phyloP scores from a whole-genome alignment of 176 grass and related monocot species.

The Alloteropsis semialata region DNA sequence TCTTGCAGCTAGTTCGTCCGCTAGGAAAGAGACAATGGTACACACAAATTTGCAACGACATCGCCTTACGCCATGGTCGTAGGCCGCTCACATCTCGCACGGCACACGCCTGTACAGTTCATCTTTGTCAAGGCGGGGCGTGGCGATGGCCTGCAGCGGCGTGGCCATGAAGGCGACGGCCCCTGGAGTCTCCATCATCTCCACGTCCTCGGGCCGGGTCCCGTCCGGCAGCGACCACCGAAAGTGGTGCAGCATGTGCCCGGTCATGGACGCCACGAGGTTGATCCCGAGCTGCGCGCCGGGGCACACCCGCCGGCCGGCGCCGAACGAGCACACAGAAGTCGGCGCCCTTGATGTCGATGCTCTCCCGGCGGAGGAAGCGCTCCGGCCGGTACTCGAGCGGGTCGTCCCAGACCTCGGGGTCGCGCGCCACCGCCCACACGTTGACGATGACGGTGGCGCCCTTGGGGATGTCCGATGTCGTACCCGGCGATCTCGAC shows the following conservation, averaged over 20 bases:
- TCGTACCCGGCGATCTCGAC: constrained; percentile 57
- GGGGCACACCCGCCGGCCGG: constrained; percentile 56
- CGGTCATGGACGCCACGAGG: constrained; percentile 55
- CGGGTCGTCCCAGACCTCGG: constrained; percentile 44
- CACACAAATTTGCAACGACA: no score
- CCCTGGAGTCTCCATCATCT: constrained; percentile 46
- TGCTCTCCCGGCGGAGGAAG: constrained; percentile 29
- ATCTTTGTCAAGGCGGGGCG: constrained; percentile 36
- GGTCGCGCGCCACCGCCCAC: constrained; percentile 56
- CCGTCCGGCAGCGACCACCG: constrained; percentile 48
- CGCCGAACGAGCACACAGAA: constrained; percentile 61
- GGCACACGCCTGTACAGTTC: constrained; percentile 42
- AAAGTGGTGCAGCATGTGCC: constrained; percentile 61
- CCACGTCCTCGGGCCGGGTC: constrained; percentile 30
- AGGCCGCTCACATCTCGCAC: constrained; percentile 32
- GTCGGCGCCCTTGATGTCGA: constrained; percentile 68
- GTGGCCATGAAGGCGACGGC: constrained; percentile 67
- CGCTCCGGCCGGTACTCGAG: constrained; percentile 56
- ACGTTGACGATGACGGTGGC: constrained; percentile 56
- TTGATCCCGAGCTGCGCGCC: constrained; percentile 69
- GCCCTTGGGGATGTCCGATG: constrained; percentile 54
- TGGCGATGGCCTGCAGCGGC: constrained; percentile 40
- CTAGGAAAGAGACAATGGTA: no score
- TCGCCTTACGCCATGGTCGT: no score
- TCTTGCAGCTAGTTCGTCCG: no score